phyloP scores from a whole-genome alignment of 352 stramenopile species.

The Globisporangium spinosum region DNA sequence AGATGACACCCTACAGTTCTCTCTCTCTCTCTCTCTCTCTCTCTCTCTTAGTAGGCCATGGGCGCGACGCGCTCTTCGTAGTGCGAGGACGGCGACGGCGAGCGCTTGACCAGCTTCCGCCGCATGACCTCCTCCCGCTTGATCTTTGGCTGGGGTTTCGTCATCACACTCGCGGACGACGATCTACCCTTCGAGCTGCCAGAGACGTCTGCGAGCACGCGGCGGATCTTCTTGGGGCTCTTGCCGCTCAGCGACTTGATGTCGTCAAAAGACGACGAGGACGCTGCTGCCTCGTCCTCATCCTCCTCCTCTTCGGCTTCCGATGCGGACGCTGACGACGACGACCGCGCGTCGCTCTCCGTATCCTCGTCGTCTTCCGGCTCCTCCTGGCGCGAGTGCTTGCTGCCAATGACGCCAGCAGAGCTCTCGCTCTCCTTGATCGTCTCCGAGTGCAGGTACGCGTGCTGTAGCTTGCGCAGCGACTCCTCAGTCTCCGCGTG shows the following conservation, averaged over 20 bases:
- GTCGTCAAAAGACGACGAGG: conserved; percentile 7
- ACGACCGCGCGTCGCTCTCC: conserved; percentile 3
- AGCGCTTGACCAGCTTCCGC: neutral
- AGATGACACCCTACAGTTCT: neutral
- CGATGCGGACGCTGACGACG: neutral
- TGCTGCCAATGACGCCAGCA: neutral
- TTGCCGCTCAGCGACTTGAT: conserved; percentile 4
- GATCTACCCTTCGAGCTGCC: neutral
- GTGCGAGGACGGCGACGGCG: conserved; percentile 2
- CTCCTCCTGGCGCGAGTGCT: conserved; percentile 14
- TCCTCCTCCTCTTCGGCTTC: conserved; percentile 10
- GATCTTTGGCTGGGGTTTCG: neutral
- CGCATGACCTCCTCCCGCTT: neutral
- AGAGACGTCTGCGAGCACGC: conserved; percentile 5
- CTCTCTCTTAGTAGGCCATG: conserved; percentile 5
- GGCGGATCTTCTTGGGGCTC: conserved; percentile 16
- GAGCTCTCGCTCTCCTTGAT: conserved; percentile 4
- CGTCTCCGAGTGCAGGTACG: conserved; percentile 27
- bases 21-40: neutral
- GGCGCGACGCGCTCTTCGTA: conserved; percentile 3
- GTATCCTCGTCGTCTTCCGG: conserved; percentile 6
- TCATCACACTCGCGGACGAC: neutral
- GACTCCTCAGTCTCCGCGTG: conserved; percentile 33
- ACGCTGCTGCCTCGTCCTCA: neutral
- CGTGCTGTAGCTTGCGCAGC: conserved; percentile 35